These are phyloP conservation scores for Erucastrum elatum DNA, from an alignment of 345 rosid genomes.

Conservation along the genomic window DNA sequence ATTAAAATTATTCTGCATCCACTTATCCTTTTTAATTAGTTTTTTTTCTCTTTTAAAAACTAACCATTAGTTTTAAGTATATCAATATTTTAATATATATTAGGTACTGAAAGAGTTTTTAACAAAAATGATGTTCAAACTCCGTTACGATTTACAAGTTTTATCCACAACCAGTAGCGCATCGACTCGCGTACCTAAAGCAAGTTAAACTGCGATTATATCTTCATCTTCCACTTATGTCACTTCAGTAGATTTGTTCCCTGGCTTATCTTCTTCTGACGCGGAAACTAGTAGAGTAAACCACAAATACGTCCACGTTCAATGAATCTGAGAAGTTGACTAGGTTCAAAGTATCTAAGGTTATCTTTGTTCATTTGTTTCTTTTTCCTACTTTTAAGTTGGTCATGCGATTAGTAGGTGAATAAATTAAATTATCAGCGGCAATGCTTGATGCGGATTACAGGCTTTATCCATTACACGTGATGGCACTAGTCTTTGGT, in stretches of 20 bases:
- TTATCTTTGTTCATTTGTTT: constrained; percentile 1
- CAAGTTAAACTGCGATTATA: background rate
- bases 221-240: background rate
- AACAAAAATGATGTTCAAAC: background rate
- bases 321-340: background rate
- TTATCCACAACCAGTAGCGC: background rate
- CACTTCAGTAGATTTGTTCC: constrained; percentile 18
- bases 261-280: background rate
- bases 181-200: background rate
- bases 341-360: constrained; percentile 23
- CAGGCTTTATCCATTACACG: constrained; percentile 23
- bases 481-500: constrained; percentile 15
- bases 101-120: background rate
- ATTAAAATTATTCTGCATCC: background rate
- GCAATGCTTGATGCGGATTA: constrained; percentile 1
- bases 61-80: too few relatives aligned
- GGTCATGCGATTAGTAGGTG: constrained; percentile 16
- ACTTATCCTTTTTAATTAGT: too few relatives aligned
- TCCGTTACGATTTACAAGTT: background rate
- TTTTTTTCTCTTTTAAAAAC: background rate
- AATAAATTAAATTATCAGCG: constrained; percentile 7
- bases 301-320: constrained; percentile 15
- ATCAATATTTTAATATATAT: too few relatives aligned
- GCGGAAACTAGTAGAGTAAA: constrained; percentile 35
- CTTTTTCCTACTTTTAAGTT: background rate